phyloP scores from a whole-genome alignment of 1,284 basidiomycete species.

The Cystobasidium slooffiae region DNA sequence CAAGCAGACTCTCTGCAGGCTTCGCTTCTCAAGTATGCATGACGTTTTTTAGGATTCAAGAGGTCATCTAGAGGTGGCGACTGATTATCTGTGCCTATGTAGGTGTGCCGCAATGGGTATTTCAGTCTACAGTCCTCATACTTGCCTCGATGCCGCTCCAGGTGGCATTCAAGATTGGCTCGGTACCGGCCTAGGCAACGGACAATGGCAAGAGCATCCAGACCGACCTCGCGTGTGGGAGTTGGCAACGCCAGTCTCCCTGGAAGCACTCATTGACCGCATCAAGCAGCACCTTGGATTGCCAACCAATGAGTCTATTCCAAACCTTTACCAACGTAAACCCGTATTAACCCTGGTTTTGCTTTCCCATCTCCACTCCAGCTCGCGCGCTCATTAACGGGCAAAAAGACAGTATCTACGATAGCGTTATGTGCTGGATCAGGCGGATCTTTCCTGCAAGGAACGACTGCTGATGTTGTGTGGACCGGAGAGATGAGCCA shows the following conservation, averaged over 20 bases:
- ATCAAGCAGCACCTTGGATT: slow-evolving; percentile 44
- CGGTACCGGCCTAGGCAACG: slow-evolving; percentile 34
- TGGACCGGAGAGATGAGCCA: slow-evolving; percentile 44
- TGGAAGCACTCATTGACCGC: slow-evolving; percentile 28
- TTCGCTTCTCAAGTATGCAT: slow-evolving; percentile 33
- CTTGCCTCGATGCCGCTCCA: slow-evolving; percentile 40
- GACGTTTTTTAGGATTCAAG: not conserved
- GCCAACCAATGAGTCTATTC: slow-evolving; percentile 33
- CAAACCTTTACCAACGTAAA: not conserved
- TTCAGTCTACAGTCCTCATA: slow-evolving; percentile 44
- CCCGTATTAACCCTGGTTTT: not conserved
- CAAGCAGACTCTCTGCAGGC: slow-evolving; percentile 36
- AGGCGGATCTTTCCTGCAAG: slow-evolving; percentile 33
- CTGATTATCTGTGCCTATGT: slow-evolving; percentile 3
- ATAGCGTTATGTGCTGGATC: slow-evolving; percentile 39
- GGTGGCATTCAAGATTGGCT: slow-evolving; percentile 45
- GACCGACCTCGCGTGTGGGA: slow-evolving; percentile 31
- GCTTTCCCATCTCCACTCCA: slow-evolving; percentile 16
- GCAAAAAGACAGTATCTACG: slow-evolving; percentile 11
- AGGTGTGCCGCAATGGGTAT: slow-evolving; percentile 36
- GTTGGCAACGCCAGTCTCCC: slow-evolving; percentile 9
- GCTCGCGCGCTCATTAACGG: slow-evolving; percentile 32
- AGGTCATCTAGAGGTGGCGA: not conserved
- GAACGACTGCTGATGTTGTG: slow-evolving; percentile 20
- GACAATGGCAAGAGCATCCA: slow-evolving; percentile 39